A percentile compares a stretch with the other conserved stretches of the same genome.
These are phyloP conservation scores for Solanum infundibuliforme DNA, from an alignment of 257 asterid genomes.

Conservation along the genomic window DNA sequence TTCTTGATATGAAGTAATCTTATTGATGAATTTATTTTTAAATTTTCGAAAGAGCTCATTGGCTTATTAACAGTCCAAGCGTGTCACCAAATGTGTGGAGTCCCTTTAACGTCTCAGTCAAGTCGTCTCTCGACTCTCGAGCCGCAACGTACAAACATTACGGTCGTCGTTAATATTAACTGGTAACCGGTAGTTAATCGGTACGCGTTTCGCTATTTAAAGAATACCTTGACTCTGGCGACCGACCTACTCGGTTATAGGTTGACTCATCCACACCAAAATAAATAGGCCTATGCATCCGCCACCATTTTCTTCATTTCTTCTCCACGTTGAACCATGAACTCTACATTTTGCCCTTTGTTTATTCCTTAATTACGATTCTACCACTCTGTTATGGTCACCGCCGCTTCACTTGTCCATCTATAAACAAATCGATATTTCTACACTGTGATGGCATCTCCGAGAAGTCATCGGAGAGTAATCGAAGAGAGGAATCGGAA, in stretches of 20 bases:
- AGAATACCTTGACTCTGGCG: neutral
- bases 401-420: slow-evolving; percentile 2
- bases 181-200: neutral
- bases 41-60: neutral
- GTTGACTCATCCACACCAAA: neutral
- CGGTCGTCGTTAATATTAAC: neutral
- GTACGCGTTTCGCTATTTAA: neutral
- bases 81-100: neutral
- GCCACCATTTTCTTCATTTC: neutral
- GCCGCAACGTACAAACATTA: neutral
- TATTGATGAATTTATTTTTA: neutral
- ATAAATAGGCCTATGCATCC: neutral
- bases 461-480: slow-evolving; percentile 40
- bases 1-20: neutral
- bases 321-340: neutral
- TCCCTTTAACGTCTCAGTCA: neutral
- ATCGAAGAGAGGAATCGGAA: slow-evolving; percentile 39
- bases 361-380: neutral
- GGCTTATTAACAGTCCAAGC: neutral
- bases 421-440: neutral
- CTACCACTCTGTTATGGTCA: slow-evolving; percentile 19
- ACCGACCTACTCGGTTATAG: neutral
- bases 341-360: neutral
- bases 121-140: neutral
- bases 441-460: slow-evolving; percentile 52